Evolutionary conservation across 768 basidiomycete species (phyloP).

Genomic region (Collybia mongolica): DNA sequence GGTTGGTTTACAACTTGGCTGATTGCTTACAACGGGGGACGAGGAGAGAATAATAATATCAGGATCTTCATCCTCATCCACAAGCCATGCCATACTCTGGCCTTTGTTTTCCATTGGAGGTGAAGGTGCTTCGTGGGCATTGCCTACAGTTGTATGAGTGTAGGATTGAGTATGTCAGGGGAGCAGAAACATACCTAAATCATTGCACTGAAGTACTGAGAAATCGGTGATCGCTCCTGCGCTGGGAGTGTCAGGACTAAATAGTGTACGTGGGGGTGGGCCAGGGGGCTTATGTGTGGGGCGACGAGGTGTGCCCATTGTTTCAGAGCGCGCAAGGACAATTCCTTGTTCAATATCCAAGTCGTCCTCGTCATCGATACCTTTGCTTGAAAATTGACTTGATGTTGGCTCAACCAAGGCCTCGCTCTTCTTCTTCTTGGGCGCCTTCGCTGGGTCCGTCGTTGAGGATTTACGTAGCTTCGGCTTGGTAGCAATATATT

Average conservation of each 20-base stretch:
- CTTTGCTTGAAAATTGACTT: conserved; percentile 44
- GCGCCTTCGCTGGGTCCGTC: conserved; percentile 25
- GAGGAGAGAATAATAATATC: conserved; percentile 53
- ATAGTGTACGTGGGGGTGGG: neutral
- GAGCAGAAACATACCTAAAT: neutral
- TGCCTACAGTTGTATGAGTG: no score
- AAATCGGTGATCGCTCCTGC: conserved; percentile 9
- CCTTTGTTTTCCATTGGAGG: conserved; percentile 8
- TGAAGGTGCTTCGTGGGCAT: neutral
- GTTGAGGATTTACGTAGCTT: conserved; percentile 47
- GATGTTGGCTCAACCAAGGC: conserved; percentile 20
- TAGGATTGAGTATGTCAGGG: neutral
- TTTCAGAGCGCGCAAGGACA: conserved; percentile 8
- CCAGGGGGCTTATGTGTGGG: neutral
- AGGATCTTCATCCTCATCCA: conserved; percentile 63
- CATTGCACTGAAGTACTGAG: conserved; percentile 7
- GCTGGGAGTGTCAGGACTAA: neutral
- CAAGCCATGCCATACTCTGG: conserved; percentile 61
- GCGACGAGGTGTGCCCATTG: neutral
- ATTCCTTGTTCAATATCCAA: conserved; percentile 51
- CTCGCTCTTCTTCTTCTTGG: conserved; percentile 24
- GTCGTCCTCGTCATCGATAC: conserved; percentile 54
- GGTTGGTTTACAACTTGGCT: neutral
- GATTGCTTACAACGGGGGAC: conserved; percentile 32
- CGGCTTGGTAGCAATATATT: conserved; percentile 24